These are phyloP conservation scores for Yarrowia sp. DNA, from an alignment of 805 yeast species.

Conservation along the genomic window DNA sequence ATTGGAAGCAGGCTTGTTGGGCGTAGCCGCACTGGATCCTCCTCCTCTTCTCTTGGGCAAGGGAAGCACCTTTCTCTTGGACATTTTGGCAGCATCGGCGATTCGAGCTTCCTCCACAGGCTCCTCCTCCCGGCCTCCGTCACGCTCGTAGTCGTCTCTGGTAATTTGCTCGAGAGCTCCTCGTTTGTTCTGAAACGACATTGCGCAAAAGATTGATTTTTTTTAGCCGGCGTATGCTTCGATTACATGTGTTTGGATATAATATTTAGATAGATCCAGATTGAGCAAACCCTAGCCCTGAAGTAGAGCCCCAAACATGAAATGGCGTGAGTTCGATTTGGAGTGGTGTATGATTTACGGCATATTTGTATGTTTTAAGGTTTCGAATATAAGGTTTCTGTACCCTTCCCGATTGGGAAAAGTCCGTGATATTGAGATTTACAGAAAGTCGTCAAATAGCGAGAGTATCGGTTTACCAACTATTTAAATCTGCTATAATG, in stretches of 20 bases:
- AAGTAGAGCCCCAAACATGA: background rate
- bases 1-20: slow-evolving; percentile 3
- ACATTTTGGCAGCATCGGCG: slow-evolving; percentile 69
- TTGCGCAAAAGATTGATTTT: background rate
- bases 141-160: slow-evolving; percentile 55
- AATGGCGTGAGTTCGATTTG: background rate
- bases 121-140: slow-evolving; percentile 53
- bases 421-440: no score
- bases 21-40: background rate
- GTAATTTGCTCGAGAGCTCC: slow-evolving; percentile 69
- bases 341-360: background rate
- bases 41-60: slow-evolving; percentile 42
- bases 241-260: slow-evolving; percentile 9
- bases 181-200: slow-evolving; percentile 56
- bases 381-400: background rate
- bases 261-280: slow-evolving; percentile 1
- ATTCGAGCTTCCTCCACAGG: slow-evolving; percentile 48
- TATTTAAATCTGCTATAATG: no score
- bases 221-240: background rate
- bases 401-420: no score
- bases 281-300: background rate
- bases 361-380: background rate
- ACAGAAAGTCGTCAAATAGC: no score
- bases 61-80: slow-evolving; percentile 71
- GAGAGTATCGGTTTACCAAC: no score